Percentiles rank a stretch among this genome's conserved stretches.
Conservation (phyloP, 2,329 filamentous ascomycete genomes). For the Ilyonectria destructans region DNA sequence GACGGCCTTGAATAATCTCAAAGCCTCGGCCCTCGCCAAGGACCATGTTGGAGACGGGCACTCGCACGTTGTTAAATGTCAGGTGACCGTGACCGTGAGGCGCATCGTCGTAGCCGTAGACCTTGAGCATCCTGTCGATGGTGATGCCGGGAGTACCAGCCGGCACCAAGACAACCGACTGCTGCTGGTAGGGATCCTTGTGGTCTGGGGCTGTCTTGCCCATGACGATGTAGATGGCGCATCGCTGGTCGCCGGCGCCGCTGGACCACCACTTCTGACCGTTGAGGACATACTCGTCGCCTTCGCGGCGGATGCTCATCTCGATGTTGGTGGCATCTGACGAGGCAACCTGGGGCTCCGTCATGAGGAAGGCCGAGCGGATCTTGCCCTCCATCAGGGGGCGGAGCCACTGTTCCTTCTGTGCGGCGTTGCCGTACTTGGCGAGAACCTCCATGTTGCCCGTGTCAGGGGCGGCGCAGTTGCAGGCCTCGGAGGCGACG, state of each 20-base stretch:
- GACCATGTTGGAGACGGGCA: slow-evolving; percentile 87
- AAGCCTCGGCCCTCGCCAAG: slow-evolving; percentile 95
- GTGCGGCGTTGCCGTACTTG: slow-evolving; percentile 88
- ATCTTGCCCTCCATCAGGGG: slow-evolving; percentile 89
- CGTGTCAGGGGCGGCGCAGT: slow-evolving; percentile 92
- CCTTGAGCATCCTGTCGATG: slow-evolving; percentile 93
- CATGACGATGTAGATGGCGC: slow-evolving; percentile 96
- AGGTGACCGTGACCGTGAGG: slow-evolving; percentile 98
- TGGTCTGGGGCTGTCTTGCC: slow-evolving; percentile 89
- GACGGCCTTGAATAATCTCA: slow-evolving; percentile 97
- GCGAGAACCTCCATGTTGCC: slow-evolving; percentile 97
- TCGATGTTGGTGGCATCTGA: slow-evolving; percentile 95
- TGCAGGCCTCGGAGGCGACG: slow-evolving; percentile 88
- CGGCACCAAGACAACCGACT: slow-evolving; percentile 93
- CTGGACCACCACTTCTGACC: slow-evolving; percentile 99
- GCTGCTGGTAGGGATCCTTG: slow-evolving; percentile 86
- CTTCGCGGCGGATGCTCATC: slow-evolving; percentile 86
- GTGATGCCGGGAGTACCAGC: slow-evolving; percentile 86
- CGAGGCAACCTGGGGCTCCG: slow-evolving; percentile 89
- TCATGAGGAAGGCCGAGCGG: slow-evolving; percentile 94
- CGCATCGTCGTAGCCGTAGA: slow-evolving; percentile 98
- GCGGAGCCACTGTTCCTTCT: slow-evolving; percentile 88
- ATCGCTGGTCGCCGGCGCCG: slow-evolving; percentile 92
- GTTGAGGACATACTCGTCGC: slow-evolving; percentile 92
- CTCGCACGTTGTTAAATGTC: slow-evolving; percentile 89